Evolutionary conservation across 1,139 yeast species (phyloP).

Genomic region (Nakaseomyces bracarensis): DNA sequence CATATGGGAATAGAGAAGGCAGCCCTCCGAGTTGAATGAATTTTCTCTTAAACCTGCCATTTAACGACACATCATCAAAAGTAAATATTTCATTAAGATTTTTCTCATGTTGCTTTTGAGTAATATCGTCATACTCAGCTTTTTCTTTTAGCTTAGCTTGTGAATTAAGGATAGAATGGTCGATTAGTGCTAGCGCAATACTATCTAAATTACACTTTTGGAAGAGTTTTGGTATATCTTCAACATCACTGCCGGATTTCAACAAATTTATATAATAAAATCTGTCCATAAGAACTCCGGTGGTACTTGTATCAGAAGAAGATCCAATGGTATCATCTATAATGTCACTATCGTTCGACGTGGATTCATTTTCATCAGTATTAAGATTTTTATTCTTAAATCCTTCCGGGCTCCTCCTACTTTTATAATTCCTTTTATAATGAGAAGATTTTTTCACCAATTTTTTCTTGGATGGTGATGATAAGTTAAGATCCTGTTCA

Average conservation of each 20-base stretch:
- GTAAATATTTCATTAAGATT: slow-evolving; percentile 10
- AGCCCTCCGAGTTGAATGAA: slow-evolving; percentile 27
- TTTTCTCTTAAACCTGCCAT: slow-evolving; percentile 15
- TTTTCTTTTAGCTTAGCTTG: no score
- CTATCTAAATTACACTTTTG: slow-evolving; percentile 2
- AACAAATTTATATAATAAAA: not conserved
- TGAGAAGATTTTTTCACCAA: not conserved
- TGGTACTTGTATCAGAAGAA: not conserved
- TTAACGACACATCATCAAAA: slow-evolving; percentile 17
- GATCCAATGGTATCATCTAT: not conserved
- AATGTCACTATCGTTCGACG: slow-evolving; percentile 9
- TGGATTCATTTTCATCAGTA: slow-evolving; percentile 7
- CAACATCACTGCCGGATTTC: not conserved
- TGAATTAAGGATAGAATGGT: no score
- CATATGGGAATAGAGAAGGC: slow-evolving; percentile 14
- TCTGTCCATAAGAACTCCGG: not conserved
- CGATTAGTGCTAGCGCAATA: not conserved
- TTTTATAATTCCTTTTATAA: not conserved
- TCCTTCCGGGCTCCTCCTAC: slow-evolving; percentile 3
- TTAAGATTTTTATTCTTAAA: not conserved
- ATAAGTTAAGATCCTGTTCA: slow-evolving; percentile 14
- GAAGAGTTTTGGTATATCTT: not conserved
- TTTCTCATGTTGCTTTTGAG: slow-evolving; percentile 2
- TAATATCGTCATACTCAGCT: no score
- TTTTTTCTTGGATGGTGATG: slow-evolving; percentile 10